phyloP scores from a whole-genome alignment of 495 filamentous ascomycete genomes.

The Talaromyces nanjingensis region DNA sequence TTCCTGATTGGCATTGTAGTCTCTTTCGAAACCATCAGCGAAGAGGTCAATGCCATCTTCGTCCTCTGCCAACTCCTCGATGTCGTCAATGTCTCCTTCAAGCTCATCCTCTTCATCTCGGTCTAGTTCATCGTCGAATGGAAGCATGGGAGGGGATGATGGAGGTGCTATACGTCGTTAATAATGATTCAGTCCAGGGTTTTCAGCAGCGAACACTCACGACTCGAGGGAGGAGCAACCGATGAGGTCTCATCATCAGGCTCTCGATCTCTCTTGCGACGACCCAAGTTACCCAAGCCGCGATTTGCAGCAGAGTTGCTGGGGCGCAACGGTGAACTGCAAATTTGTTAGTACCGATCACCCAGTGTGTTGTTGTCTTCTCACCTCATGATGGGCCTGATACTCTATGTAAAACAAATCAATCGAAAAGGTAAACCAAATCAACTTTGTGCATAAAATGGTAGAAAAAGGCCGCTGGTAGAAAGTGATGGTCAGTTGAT shows the following conservation, averaged over 20 bases:
- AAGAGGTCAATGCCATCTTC: conserved; percentile 92
- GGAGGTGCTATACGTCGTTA: conserved; percentile 26
- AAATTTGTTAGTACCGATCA: conserved; percentile 10
- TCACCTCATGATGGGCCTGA: conserved; percentile 26
- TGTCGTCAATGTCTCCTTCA: conserved; percentile 79
- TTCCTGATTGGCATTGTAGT: conserved; percentile 61
- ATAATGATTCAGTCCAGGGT: conserved; percentile 8
- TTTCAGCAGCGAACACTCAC: conserved; percentile 29
- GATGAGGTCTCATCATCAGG: conserved; percentile 70
- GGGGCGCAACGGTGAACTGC: conserved; percentile 73
- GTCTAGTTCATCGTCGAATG: conserved; percentile 67
- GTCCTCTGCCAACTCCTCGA: conserved; percentile 94
- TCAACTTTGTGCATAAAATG: not conserved
- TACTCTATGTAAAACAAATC: not conserved
- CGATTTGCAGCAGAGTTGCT: conserved; percentile 85
- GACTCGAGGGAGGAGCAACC: conserved; percentile 63
- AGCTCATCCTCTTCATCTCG: conserved; percentile 66
- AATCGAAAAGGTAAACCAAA: not conserved
- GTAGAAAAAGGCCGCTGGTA: not conserved
- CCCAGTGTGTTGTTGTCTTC: conserved; percentile 5
- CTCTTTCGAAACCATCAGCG: conserved; percentile 78
- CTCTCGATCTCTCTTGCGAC: conserved; percentile 78
- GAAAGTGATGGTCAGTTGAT: not conserved
- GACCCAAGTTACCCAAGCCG: conserved; percentile 50
- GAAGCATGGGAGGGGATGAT: conserved; percentile 46